phyloP scores from a whole-genome alignment of 805 yeast species.

The Starmerella bombicola region DNA sequence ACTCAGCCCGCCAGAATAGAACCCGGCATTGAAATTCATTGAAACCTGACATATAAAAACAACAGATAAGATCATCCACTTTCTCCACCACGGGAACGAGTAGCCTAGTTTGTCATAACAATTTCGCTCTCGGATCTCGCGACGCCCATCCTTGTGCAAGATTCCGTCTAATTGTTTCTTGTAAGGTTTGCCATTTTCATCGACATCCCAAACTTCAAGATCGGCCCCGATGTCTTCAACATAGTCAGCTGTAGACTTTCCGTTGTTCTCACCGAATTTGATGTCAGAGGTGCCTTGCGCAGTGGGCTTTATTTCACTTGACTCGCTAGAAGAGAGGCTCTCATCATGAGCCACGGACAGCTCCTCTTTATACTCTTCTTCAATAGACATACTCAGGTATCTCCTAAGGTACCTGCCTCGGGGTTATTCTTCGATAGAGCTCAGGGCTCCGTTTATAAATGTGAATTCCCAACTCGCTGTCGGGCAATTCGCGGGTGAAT shows the following conservation, averaged over 20 bases:
- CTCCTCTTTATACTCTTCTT: too few relatives aligned
- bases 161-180: conserved; percentile 13
- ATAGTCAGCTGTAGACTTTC: conserved; percentile 11
- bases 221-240: conserved; percentile 16
- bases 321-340: too few relatives aligned
- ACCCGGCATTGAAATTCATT: conserved; percentile 34
- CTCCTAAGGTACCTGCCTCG: too few relatives aligned
- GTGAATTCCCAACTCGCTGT: too few relatives aligned
- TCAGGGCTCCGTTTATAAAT: too few relatives aligned
- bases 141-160: conserved; percentile 18
- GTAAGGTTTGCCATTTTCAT: conserved; percentile 8
- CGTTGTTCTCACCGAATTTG: conserved; percentile 9
- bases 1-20: conserved; percentile 31
- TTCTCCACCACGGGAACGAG: conserved; percentile 28
- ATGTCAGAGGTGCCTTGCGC: not conserved
- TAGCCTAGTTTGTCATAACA: conserved; percentile 32
- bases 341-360: too few relatives aligned
- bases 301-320: too few relatives aligned
- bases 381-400: too few relatives aligned
- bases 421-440: too few relatives aligned
- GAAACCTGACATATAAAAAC: conserved; percentile 33
- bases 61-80: conserved; percentile 31
- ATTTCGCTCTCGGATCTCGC: conserved; percentile 27
- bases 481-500: too few relatives aligned
- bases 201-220: conserved; percentile 11